Evolutionary conservation across 768 basidiomycete genomes (phyloP), one percentile per base, ranked within the genome.

Genomic region (Leucocoprinus leucothites): DNA sequence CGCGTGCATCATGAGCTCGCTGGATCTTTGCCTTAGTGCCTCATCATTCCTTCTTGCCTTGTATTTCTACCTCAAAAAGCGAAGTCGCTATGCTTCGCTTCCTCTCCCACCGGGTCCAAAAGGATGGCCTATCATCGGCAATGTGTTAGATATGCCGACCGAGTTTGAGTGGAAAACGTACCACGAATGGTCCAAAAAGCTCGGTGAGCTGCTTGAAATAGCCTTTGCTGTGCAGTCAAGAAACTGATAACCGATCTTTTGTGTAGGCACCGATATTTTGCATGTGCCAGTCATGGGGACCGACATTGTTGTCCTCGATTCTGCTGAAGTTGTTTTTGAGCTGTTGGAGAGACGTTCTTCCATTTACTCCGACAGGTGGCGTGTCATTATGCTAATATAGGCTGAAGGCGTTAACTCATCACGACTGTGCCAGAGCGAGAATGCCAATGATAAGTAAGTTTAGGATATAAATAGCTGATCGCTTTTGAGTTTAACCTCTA

Each of bases 71-170:
- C 43, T 58, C 28, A 63, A 58, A 9, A 55, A 48, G 18, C 38
- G 45, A 13, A 48, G 40, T 22, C 19, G 41, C 42, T 35, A 49
- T 31, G 22, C 48, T 53, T 42, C 46, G 18, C 35, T 66, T 14
- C 68, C 65, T 0, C 60, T 76, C 6, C 75, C 75, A 9, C 77
- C 77, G n/a, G 77, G 76, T 38, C 76, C 76, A 1, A 71, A 60
- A 44, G 67, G 67, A 21, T 63, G 70, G n/a, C 74, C 74, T 24
- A 31, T 78, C 9, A 63, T 77, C 26, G 75, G 75, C 8, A 77
- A 76, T 58, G 51, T 77, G 6, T 46, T 68, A 25, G 69, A 77
- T 44, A 59, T 79, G 51, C 77, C 77, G 2, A 58, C 64, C 38
- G 31, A 64, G 31, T 58, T 67, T 21, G 69, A 73, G 51, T 73